Evolutionary conservation across 2,329 filamentous ascomycete species (phyloP), one percentile per base, ranked within the genome.

Genomic region (Pyricularia pennisetigena): DNA sequence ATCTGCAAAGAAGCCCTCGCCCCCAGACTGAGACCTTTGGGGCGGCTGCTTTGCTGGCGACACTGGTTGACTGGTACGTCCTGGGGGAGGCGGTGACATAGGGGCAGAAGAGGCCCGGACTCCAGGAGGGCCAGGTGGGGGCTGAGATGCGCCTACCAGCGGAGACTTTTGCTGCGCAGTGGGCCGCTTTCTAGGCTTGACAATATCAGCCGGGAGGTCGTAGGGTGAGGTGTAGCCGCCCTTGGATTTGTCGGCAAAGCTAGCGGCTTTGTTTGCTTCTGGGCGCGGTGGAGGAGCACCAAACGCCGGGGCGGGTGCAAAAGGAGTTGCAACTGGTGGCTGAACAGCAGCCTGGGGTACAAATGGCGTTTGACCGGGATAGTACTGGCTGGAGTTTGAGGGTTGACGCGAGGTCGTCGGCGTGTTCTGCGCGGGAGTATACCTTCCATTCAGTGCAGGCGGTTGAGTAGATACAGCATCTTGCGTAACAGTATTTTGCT

Each of bases 221-320:
- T 97, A 99, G 0, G 95, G 95, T 24, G 94, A 98, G 65, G 90
- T 86, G 76, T 99, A 99, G 8, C 94, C 94, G 68, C 92, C 92
- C 78, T 97, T 98, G 3, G 92, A 82, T 77, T 96, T 96, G 77
- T 94, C 90, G 6, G 86, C 92, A 78, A 97, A 99, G 78, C 94
- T 98, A 76, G 96, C 88, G 0, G 87, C 83, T 78, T 88, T 88
- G 32, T 78, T 78, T 69, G 85, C 73, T 70, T 84, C 80, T n/a
- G 82, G 82, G 14, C 76, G 77, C 0, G 74, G 72, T 1, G 67
- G 63, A 2, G 68, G n/a, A 10, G 70, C 64, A 16, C 63, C 64
- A 64, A 69, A 70, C 7, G 68, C 9, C 14, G 70, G 66, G 28
- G 69, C 68, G 7, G 70, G 67, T 1, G 68, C 62, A 1, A 63